Evolutionary conservation across 257 asterid species (phyloP), one percentile per base, ranked within the genome.

Genomic region (Nicotiana paniculata): DNA sequence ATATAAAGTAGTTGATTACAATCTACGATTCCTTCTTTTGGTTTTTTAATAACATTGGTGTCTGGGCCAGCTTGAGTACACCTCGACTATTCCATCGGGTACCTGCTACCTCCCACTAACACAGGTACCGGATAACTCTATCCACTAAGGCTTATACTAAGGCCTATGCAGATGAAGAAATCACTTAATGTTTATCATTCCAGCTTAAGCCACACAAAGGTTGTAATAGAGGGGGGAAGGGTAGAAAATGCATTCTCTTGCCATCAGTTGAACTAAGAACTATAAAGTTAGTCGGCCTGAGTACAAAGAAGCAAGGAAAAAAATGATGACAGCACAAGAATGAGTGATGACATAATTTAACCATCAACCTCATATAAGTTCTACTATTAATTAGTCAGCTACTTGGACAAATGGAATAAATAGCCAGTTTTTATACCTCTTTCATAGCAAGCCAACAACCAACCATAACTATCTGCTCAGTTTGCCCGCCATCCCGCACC

Each of bases 371-470:
- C 51, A 65, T 65, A 39, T 3, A 30, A 53, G 32, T 18, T 81
- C 12, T 13, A 74, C 12, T 21, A 74, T 48, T 74, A 51, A 74
- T 46, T 51, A 51, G 43, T 74, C 51, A 51, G 62, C 79, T 46
- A 74, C 13, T 46, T 67, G 28, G 58, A 62, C 39, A 18, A 81
- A 67, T 54, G 65, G 63, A 32, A 83, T 37, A 72, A 24, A 7
- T 51, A 51, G 43, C 4, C 79, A 83, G 64, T 26, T 30, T 72
- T 53, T 12, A 30, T 86, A 94, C 99, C 98, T 96, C 99, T 90
- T 96, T 96, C 99, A 96, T 96, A 53, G 98, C 98, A 86, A 96
- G 98, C 99, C 99, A 96, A 90, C 98, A 94, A 85, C 99, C 97
- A 89, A 96, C 98, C 99, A 96, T 93, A 76, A 96, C 95, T 77